Conservation (phyloP, 345 rosid genomes). For the Lepidium africanum region DNA sequence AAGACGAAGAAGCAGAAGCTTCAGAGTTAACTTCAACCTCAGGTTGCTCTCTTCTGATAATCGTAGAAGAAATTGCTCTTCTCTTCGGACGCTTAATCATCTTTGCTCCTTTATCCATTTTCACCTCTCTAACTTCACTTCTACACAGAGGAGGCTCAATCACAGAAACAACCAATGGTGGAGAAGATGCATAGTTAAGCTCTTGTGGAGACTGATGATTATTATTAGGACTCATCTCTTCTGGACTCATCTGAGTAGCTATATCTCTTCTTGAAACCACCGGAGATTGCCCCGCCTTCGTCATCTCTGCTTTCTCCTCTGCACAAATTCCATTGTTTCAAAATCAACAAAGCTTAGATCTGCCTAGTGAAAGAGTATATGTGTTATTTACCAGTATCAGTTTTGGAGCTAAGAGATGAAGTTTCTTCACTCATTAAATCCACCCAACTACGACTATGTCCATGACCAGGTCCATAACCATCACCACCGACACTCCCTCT, state of each 20-base stretch:
- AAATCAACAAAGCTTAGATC: conserved; percentile 18
- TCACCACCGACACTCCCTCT: conserved; percentile 30
- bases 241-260: conserved; percentile 93
- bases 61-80: conserved; percentile 32
- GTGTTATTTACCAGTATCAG: conserved; percentile 27
- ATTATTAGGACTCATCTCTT: conserved; percentile 28
- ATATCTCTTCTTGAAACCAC: conserved; percentile 65
- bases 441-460: conserved; percentile 47
- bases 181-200: conserved; percentile 28
- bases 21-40: conserved; percentile 34
- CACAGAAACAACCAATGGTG: conserved; percentile 34
- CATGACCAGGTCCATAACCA: conserved; percentile 25
- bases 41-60: conserved; percentile 36
- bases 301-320: conserved; percentile 53
- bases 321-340: conserved; percentile 4
- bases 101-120: conserved; percentile 63
- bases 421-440: conserved; percentile 49
- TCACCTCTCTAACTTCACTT: conserved; percentile 71
- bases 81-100: conserved; percentile 47
- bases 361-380: neutral
- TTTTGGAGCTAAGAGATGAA: conserved; percentile 48
- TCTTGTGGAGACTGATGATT: conserved; percentile 34
- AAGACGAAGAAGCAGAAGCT: conserved; percentile 33
- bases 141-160: conserved; percentile 31
- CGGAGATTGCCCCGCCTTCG: conserved; percentile 29